Percentiles rank a stretch among this genome's conserved stretches.
Evolutionary conservation across 139 green algal genomes (phyloP).

Genomic region (Closterium sp.): DNA sequence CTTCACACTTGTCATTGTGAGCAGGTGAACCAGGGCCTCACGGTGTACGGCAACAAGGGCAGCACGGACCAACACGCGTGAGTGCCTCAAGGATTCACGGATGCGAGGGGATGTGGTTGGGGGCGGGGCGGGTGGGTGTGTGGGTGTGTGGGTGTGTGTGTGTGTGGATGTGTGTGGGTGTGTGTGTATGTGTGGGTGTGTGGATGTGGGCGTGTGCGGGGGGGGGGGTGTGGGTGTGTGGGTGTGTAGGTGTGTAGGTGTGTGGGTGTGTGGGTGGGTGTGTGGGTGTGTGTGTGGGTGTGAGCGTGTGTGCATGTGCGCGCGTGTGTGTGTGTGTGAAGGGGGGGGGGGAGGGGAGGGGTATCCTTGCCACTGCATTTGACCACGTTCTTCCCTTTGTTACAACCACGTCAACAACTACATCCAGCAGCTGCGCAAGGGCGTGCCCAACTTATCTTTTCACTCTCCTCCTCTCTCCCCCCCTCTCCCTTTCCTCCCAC

Average conservation of each 20-base stretch:
- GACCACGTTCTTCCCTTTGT: background rate
- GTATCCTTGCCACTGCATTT: too few species aligned
- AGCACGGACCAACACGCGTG: constrained; percentile 50
- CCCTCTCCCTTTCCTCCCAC: background rate
- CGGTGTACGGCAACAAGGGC: constrained; percentile 47
- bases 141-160: background rate
- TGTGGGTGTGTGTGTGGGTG: background rate
- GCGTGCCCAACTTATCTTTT: constrained; percentile 33
- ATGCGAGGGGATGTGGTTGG: too few species aligned
- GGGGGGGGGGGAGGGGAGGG: background rate
- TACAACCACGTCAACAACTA: constrained; percentile 10
- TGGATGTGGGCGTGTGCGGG: background rate
- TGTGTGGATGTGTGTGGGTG: background rate
- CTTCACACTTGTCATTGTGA: too few species aligned
- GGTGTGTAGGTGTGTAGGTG: background rate
- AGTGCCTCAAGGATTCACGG: background rate
- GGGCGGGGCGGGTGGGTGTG: background rate
- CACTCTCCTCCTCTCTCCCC: background rate
- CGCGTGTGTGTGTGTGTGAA: background rate
- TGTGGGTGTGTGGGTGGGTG: background rate
- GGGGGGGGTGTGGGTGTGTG: background rate
- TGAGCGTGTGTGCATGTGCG: background rate
- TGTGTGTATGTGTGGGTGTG: background rate
- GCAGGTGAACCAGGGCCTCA: constrained; percentile 39
- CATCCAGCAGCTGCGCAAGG: constrained; percentile 33